Evolutionary conservation across 2,329 filamentous ascomycete genomes (phyloP).

Genomic region (Exophiala oligosperma): DNA sequence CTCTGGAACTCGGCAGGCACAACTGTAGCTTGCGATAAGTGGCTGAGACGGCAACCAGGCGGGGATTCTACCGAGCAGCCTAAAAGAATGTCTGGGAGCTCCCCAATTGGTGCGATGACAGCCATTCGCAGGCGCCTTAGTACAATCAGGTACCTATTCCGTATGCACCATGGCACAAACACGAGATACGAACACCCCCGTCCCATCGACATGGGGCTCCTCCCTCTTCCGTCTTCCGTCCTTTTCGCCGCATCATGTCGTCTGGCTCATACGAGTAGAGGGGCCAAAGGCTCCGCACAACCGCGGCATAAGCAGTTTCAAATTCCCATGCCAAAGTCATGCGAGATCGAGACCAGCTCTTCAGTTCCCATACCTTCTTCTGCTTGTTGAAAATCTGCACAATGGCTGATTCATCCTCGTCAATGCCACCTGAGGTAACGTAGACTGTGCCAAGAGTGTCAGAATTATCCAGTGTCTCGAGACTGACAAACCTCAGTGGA

Average conservation of each 20-base stretch:
- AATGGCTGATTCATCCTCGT: background rate
- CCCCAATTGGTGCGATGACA: too few species aligned
- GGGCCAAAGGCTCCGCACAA: conserved; percentile 7
- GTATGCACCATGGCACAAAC: background rate
- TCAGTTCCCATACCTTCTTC: background rate
- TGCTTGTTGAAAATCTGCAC: background rate
- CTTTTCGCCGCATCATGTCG: background rate
- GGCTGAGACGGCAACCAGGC: too few species aligned
- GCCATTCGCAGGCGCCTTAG: too few species aligned
- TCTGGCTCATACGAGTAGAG: background rate
- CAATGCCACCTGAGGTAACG: conserved; percentile 12
- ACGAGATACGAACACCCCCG: background rate
- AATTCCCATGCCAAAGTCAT: too few species aligned
- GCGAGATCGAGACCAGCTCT: too few species aligned
- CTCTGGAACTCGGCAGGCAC: background rate
- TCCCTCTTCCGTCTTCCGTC: too few species aligned
- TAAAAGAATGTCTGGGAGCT: too few species aligned
- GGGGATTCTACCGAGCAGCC: too few species aligned
- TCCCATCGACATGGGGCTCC: too few species aligned
- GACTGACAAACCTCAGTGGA: conserved; percentile 48
- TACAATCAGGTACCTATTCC: background rate
- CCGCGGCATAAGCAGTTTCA: background rate
- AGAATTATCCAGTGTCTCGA: background rate
- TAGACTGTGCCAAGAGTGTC: background rate
- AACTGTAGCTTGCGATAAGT: background rate